These are phyloP conservation scores for Apiospora koreana DNA, from an alignment of 2,329 filamentous ascomycete species.

Conservation along the genomic window DNA sequence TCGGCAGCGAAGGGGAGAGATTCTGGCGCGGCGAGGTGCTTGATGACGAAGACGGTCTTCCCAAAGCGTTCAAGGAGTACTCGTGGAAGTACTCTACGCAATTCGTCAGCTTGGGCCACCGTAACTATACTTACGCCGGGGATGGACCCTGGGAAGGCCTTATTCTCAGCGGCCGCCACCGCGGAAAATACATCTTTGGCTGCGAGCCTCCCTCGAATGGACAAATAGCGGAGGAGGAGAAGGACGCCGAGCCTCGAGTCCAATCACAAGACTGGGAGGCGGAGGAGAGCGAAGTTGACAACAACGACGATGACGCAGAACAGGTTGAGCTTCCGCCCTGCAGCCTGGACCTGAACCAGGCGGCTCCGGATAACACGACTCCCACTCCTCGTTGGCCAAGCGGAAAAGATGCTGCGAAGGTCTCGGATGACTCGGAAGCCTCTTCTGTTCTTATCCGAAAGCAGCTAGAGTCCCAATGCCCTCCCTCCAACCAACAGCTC, in stretches of 20 bases:
- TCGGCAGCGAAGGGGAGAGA: neutral
- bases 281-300: neutral
- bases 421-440: conserved; percentile 18
- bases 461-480: conserved; percentile 20
- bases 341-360: neutral
- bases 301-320: neutral
- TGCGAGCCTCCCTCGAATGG: conserved; percentile 19
- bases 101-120: conserved; percentile 10
- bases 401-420: neutral
- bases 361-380: neutral
- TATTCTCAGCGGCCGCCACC: conserved; percentile 20
- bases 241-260: conserved; percentile 6
- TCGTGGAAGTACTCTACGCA: conserved; percentile 17
- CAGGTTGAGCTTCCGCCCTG: neutral
- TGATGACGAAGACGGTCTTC: neutral
- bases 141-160: conserved; percentile 27
- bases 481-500: conserved; percentile 26
- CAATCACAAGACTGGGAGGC: neutral
- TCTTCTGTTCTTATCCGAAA: conserved; percentile 23
- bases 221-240: conserved; percentile 20
- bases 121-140: conserved; percentile 17
- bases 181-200: conserved; percentile 21
- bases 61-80: conserved; percentile 15
- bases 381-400: neutral
- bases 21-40: conserved; percentile 8